phyloP scores from a whole-genome alignment of 225 moss, liverwort and hornwort species.

The Marchantia polymorpha region DNA sequence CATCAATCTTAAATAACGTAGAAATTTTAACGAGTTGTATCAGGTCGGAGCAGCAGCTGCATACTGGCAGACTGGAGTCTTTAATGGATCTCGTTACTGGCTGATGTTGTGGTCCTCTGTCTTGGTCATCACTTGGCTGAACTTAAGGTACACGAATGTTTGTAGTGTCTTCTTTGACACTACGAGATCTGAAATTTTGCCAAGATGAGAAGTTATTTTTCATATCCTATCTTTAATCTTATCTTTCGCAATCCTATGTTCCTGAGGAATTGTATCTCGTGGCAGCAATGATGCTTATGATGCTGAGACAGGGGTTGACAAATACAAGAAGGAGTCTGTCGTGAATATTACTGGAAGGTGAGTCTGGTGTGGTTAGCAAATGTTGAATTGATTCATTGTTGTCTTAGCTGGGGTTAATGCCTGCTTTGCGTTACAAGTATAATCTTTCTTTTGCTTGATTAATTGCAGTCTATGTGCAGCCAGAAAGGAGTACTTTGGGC shows the following conservation, averaged over 20 bases:
- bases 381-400: background rate
- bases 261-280: background rate
- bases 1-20: too few species aligned
- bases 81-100: slow-evolving; percentile 61
- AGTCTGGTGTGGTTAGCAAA: background rate
- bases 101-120: slow-evolving; percentile 83
- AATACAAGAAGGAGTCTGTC: slow-evolving; percentile 76
- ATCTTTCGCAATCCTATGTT: background rate
- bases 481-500: slow-evolving; percentile 62
- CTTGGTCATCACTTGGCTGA: slow-evolving; percentile 90
- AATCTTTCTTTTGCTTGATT: background rate
- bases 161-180: too few species aligned
- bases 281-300: slow-evolving; percentile 96
- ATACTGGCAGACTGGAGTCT: slow-evolving; percentile 57
- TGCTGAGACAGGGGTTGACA: slow-evolving; percentile 79
- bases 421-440: background rate
- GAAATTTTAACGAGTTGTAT: background rate
- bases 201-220: too few species aligned
- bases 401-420: background rate
- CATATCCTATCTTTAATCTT: too few species aligned
- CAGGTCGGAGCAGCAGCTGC: slow-evolving; percentile 91
- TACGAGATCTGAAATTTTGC: too few species aligned
- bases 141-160: slow-evolving; percentile 63
- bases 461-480: slow-evolving; percentile 35
- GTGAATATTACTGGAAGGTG: slow-evolving; percentile 96